phyloP scores from a whole-genome alignment of 371 early-diverging fungal genomes.

The Mucor velutinosus region DNA sequence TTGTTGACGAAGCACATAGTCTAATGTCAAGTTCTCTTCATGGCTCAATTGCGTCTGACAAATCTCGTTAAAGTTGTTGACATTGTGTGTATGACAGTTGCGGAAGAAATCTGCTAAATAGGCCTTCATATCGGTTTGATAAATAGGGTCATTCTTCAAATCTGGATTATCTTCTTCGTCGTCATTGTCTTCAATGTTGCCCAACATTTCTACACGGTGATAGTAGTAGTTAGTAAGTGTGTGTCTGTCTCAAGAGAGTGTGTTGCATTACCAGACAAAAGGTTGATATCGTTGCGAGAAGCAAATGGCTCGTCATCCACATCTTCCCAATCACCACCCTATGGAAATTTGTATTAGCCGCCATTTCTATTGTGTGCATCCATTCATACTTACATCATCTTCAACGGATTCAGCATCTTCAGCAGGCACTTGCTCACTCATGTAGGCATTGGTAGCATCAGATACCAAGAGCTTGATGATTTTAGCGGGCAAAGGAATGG shows the following conservation, averaged over 20 bases:
- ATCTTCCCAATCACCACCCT: slow-evolving; percentile 67
- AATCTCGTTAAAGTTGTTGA: slow-evolving; percentile 55
- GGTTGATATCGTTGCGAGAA: slow-evolving; percentile 49
- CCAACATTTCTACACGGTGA: slow-evolving; percentile 39
- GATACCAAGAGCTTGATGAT: slow-evolving; percentile 80
- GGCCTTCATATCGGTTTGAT: slow-evolving; percentile 69
- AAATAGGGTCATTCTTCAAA: slow-evolving; percentile 70
- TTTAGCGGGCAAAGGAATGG: slow-evolving; percentile 78
- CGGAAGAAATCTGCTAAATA: slow-evolving; percentile 75
- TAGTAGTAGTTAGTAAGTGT: neutral
- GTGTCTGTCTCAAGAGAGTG: neutral
- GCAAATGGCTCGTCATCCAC: slow-evolving; percentile 48
- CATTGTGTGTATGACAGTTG: slow-evolving; percentile 63
- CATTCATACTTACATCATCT: slow-evolving; percentile 33
- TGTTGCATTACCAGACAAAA: slow-evolving; percentile 45
- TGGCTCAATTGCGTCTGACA: slow-evolving; percentile 44
- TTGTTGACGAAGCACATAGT: slow-evolving; percentile 19
- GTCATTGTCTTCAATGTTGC: slow-evolving; percentile 59
- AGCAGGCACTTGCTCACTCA: slow-evolving; percentile 42
- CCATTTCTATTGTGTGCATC: slow-evolving; percentile 17
- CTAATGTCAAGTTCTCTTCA: slow-evolving; percentile 32
- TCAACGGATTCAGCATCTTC: slow-evolving; percentile 50
- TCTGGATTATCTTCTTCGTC: slow-evolving; percentile 79
- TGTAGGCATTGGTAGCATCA: slow-evolving; percentile 67
- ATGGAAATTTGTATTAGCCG: neutral